Percentiles rank a stretch among this genome's conserved stretches.
Conservation (phyloP, 2,329 filamentous ascomycete species). For the Penicillium brasilianum region DNA sequence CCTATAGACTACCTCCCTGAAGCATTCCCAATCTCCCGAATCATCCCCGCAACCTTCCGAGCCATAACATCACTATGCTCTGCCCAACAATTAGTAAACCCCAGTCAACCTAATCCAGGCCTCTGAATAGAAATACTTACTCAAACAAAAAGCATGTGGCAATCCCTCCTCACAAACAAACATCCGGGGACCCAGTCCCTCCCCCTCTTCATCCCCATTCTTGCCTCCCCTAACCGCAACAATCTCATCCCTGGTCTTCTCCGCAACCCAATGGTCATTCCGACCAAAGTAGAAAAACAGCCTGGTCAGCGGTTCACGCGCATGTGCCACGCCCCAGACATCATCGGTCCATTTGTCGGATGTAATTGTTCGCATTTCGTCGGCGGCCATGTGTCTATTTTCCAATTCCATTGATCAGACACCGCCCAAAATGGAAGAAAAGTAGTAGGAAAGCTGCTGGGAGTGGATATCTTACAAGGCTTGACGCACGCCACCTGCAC, state of each 20-base stretch:
- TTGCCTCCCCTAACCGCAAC: constrained; percentile 50
- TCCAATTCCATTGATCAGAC: not conserved
- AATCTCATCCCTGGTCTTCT: constrained; percentile 61
- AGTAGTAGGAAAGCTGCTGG: constrained; percentile 2
- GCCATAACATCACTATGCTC: constrained; percentile 56
- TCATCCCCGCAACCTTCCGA: constrained; percentile 55
- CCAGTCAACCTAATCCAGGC: not conserved
- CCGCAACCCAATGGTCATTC: constrained; percentile 66
- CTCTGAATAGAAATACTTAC: constrained; percentile 40
- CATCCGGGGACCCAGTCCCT: constrained; percentile 54
- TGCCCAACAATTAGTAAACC: constrained; percentile 15
- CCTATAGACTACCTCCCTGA: not conserved
- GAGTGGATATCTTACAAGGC: constrained; percentile 51
- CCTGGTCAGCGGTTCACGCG: constrained; percentile 45
- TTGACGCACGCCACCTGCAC: constrained; percentile 56
- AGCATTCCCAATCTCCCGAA: constrained; percentile 47
- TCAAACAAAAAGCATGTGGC: constrained; percentile 65
- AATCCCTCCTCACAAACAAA: constrained; percentile 60
- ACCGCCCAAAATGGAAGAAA: not conserved
- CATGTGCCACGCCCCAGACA: constrained; percentile 59
- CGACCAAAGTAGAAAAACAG: constrained; percentile 65
- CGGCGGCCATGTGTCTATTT: constrained; percentile 58
- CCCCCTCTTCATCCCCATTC: constrained; percentile 18
- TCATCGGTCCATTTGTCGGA: constrained; percentile 63
- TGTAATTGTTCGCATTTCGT: constrained; percentile 63